A percentile compares a stretch with the other conserved stretches of the same genome.
Evolutionary conservation across 208 protist genomes (phyloP).

Genomic region (Leishmania amazonensis): DNA sequence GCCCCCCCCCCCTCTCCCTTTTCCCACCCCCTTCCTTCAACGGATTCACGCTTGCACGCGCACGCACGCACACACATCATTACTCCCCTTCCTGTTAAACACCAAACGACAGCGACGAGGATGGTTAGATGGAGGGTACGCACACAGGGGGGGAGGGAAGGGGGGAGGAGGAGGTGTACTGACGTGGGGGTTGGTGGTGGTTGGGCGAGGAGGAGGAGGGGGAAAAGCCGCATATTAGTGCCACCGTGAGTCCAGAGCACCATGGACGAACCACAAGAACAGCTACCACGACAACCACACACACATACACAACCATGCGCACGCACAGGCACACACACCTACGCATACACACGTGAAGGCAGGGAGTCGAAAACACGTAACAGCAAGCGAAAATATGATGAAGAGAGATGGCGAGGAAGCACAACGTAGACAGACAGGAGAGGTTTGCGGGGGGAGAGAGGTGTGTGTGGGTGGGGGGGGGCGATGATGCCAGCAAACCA

Average conservation of each 20-base stretch:
- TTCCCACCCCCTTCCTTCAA: not conserved
- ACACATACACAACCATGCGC: not conserved
- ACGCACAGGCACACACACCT: constrained; percentile 2
- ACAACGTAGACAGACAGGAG: no score
- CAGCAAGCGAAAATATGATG: not conserved
- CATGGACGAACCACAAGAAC: not conserved
- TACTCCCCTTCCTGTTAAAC: not conserved
- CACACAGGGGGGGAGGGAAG: not conserved
- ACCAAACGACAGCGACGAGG: not conserved
- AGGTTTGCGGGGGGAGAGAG: not conserved
- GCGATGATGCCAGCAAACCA: not conserved
- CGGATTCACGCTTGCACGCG: not conserved
- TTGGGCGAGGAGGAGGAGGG: not conserved
- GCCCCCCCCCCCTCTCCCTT: not conserved
- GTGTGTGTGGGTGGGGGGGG: not conserved
- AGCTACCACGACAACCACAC: not conserved
- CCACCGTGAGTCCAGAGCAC: not conserved
- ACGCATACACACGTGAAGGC: not conserved
- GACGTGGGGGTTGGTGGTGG: not conserved
- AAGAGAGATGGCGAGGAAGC: not conserved
- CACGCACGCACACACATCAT: not conserved
- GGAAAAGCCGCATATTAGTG: not conserved
- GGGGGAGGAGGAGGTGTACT: not conserved
- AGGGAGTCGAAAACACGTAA: not conserved
- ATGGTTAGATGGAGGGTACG: not conserved